A percentile compares a stretch with the other conserved stretches of the same genome.
phyloP scores from a whole-genome alignment of 202 grass and related monocot genomes.

The Carex arenaria region DNA sequence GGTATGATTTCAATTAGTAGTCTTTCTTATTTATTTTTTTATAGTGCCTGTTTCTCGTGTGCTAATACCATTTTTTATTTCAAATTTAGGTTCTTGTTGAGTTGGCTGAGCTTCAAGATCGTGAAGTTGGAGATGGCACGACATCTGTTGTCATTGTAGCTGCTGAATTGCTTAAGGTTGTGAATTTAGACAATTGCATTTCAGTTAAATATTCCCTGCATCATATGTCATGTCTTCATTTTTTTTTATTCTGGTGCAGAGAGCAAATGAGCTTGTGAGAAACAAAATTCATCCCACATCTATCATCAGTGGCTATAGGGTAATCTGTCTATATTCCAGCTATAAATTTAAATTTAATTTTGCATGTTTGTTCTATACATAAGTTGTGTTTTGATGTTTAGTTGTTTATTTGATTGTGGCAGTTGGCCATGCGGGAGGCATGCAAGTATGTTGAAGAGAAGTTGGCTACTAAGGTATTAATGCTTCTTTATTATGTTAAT shows the following conservation, averaged over 20 bases:
- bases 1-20: slow-evolving; percentile 29
- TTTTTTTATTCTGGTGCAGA: slow-evolving; percentile 29
- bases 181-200: slow-evolving; percentile 3
- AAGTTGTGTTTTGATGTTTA: slow-evolving; percentile 10
- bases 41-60: background rate
- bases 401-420: slow-evolving; percentile 28
- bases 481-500: background rate
- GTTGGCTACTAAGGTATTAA: slow-evolving; percentile 58
- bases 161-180: slow-evolving; percentile 86
- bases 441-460: slow-evolving; percentile 98
- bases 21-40: background rate
- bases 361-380: background rate
- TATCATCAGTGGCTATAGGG: slow-evolving; percentile 89
- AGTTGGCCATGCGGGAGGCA: slow-evolving; percentile 96
- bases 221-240: background rate
- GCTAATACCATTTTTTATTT: background rate
- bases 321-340: slow-evolving; percentile 21
- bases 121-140: slow-evolving; percentile 91
- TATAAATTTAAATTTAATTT: slow-evolving; percentile 19
- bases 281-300: slow-evolving; percentile 94
- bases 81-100: slow-evolving; percentile 81
- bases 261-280: slow-evolving; percentile 83
- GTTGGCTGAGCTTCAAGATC: slow-evolving; percentile 89
- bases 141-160: slow-evolving; percentile 79
- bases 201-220: background rate